Evolutionary conservation across 1,139 yeast species (phyloP), one percentile per base, ranked within the genome.

Genomic region (Saccharomyces pastorianus): DNA sequence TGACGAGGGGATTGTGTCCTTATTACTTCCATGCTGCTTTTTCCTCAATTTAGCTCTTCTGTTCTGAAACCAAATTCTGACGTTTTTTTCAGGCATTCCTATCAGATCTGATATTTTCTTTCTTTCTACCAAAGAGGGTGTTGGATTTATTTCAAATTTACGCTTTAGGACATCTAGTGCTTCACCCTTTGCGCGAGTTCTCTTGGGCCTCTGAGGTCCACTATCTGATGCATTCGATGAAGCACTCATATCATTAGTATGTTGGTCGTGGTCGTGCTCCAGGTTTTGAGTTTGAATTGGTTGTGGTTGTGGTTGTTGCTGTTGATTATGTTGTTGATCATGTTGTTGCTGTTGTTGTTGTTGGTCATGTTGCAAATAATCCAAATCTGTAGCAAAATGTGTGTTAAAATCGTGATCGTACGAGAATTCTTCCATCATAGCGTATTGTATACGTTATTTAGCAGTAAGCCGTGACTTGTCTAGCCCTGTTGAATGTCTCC

Each of bases 1-100:
- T 23, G 34, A 27, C 14, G 42, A 14, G 50, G 51, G 3, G 38
- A 38, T 17, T n/a, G 47, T 13, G 11, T 48, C 28, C 44, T 38
- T 38, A 20, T 38, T 38, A 20, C 44, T 20, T 6, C 25, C 44
- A 41, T 29, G 25, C 26, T 47, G 48, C 44, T 55, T 58, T 54
- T 83, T 68, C 65, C 91, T 78, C 51, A 82, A 77, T 66, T 89
- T 89, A 20, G 96, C 96, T 57, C 97, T 73, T 62, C 95, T 76
- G 67, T 91, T 91, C 69, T 91, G 98, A 67, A 91, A 91, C 98
- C 98, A 91, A 51, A 91, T 90, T 55, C 96, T 79, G 2, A 91
- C 96, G 4, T 96, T 90, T 60, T 96, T 80, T 64, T 90, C 96
- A 7, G 93, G 83, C 93, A 91, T 87, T 49, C 87, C 88, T 2